Conservation (phyloP, 768 basidiomycete species). For the Filobasidium floriforme region DNA sequence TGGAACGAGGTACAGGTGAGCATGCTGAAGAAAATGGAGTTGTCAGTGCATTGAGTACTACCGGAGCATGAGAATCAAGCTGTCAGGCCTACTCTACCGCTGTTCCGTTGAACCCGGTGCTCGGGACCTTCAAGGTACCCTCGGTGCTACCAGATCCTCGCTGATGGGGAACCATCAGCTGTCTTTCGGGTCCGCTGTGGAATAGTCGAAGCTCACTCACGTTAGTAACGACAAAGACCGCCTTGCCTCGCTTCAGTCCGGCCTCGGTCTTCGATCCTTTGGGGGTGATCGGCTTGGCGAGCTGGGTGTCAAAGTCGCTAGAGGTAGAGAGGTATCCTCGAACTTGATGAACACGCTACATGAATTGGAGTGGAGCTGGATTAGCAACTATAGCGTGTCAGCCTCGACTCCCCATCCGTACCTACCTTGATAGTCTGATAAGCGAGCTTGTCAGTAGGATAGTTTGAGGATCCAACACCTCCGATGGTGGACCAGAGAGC, state of each 20-base stretch:
- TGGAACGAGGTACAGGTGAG: conserved; percentile 23
- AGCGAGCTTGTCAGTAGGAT: conserved; percentile 1
- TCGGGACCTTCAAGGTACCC: not conserved
- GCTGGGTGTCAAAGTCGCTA: not conserved
- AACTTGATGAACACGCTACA: not conserved
- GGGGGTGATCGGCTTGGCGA: not conserved
- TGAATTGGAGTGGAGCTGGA: too few relatives aligned
- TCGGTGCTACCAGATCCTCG: not conserved
- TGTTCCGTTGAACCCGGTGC: not conserved
- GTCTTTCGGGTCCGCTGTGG: not conserved
- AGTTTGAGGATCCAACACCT: not conserved
- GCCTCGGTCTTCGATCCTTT: conserved; percentile 3
- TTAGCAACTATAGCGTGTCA: too few relatives aligned
- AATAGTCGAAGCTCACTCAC: not conserved
- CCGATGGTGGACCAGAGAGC: conserved; percentile 4
- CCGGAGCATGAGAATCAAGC: not conserved
- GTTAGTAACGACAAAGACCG: not conserved
- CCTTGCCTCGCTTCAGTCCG: not conserved
- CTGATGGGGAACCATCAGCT: not conserved
- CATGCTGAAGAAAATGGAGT: not conserved
- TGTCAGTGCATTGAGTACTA: not conserved
- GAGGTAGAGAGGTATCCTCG: not conserved
- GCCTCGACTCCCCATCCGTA: too few relatives aligned
- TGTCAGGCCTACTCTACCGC: not conserved
- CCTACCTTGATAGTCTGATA: conserved; percentile 4